Conservation (phyloP, 2,329 filamentous ascomycete species). For the Tolypocladium inflatum region DNA sequence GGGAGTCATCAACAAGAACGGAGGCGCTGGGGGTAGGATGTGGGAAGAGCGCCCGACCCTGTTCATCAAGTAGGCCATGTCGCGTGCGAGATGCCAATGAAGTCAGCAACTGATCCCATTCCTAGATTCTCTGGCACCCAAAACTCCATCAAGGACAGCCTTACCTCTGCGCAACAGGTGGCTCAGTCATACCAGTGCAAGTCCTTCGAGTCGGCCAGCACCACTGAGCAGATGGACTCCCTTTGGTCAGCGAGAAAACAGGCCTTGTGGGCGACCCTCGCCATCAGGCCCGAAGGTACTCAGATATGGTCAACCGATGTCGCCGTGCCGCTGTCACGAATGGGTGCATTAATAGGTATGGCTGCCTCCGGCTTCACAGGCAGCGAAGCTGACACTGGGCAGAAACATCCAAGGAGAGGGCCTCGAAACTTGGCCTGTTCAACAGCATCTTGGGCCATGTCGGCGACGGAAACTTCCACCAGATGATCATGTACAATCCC, state of each 20-base stretch:
- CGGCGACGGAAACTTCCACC: conserved; percentile 67
- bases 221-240: conserved; percentile 54
- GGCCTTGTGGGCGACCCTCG: conserved; percentile 64
- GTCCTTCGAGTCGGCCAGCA: conserved; percentile 59
- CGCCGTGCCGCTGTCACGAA: conserved; percentile 61
- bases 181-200: conserved; percentile 40
- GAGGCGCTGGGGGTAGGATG: conserved; percentile 44
- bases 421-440: conserved; percentile 51
- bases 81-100: neutral
- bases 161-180: conserved; percentile 46
- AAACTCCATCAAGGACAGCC: conserved; percentile 48
- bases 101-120: neutral
- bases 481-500: conserved; percentile 29
- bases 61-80: conserved; percentile 52
- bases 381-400: neutral
- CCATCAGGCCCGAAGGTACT: conserved; percentile 46
- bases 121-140: conserved; percentile 53
- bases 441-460: conserved; percentile 64
- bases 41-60: conserved; percentile 65
- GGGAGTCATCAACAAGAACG: conserved; percentile 54
- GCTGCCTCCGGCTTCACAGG: neutral
- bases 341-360: conserved; percentile 57
- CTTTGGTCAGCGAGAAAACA: conserved; percentile 71
- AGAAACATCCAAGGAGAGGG: conserved; percentile 58
- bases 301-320: conserved; percentile 77